Evolutionary conservation across 139 green algal species (phyloP).

Genomic region (Pseudopediastrum boryanum): DNA sequence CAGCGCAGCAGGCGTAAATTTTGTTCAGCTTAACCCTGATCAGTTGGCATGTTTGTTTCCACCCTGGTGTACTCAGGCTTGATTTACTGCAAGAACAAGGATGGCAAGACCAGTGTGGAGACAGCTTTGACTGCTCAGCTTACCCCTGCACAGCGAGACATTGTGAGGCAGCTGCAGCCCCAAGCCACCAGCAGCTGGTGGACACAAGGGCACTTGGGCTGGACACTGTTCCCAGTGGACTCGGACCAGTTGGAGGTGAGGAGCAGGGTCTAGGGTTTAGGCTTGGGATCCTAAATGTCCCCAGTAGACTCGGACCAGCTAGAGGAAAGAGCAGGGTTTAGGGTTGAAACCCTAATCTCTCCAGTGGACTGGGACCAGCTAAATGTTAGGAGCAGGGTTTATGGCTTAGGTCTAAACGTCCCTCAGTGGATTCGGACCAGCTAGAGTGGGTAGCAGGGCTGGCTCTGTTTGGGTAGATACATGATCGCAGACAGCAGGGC

Average conservation of each 20-base stretch:
- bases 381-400: not conserved
- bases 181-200: slow-evolving; percentile 77
- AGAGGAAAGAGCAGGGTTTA: not conserved
- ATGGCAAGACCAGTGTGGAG: slow-evolving; percentile 66
- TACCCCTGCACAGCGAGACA: slow-evolving; percentile 73
- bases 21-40: not conserved
- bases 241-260: slow-evolving; percentile 72
- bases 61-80: not conserved
- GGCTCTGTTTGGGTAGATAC: too few relatives aligned
- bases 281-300: not conserved
- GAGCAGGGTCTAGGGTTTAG: slow-evolving; percentile 14
- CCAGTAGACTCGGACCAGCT: not conserved
- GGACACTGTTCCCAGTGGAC: slow-evolving; percentile 85
- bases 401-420: not conserved
- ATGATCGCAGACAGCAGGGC: too few relatives aligned
- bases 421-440: too few relatives aligned
- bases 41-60: not conserved
- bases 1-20: not conserved
- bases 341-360: not conserved
- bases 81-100: slow-evolving; percentile 25
- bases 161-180: slow-evolving; percentile 75
- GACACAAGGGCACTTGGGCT: slow-evolving; percentile 78
- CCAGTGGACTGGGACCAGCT: not conserved
- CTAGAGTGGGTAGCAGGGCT: too few relatives aligned
- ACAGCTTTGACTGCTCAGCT: slow-evolving; percentile 73